Evolutionary conservation across 2,329 filamentous ascomycete genomes (phyloP).

Genomic region (Diaporthe citriasiana): DNA sequence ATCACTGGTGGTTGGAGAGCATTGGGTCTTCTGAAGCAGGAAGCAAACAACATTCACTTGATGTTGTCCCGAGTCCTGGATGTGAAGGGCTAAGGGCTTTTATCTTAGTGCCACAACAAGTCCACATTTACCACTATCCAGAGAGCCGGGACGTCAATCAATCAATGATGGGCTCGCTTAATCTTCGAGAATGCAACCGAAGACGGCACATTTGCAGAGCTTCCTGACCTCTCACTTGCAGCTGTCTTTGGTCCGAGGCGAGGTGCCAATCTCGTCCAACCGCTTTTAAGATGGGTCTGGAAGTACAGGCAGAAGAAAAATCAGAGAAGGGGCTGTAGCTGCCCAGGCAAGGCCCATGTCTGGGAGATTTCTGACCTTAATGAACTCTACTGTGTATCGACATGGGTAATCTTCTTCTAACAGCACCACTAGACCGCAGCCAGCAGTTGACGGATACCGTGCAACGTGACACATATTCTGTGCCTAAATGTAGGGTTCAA

Average conservation of each 20-base stretch:
- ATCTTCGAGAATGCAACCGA: slow-evolving; percentile 31
- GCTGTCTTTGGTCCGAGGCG: slow-evolving; percentile 43
- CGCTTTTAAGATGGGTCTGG: slow-evolving; percentile 25
- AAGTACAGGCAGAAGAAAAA: slow-evolving; percentile 28
- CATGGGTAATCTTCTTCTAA: slow-evolving; percentile 50
- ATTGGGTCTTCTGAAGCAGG: neutral
- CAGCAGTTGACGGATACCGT: slow-evolving; percentile 56
- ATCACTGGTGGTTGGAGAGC: neutral
- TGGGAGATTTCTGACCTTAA: slow-evolving; percentile 42
- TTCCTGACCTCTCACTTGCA: slow-evolving; percentile 20
- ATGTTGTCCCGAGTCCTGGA: neutral
- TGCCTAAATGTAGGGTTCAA: slow-evolving; percentile 30
- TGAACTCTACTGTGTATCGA: slow-evolving; percentile 35
- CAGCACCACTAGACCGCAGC: slow-evolving; percentile 52
- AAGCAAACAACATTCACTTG: slow-evolving; percentile 5
- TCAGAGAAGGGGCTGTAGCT: slow-evolving; percentile 35
- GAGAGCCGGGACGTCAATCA: slow-evolving; percentile 28
- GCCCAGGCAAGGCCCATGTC: slow-evolving; percentile 34
- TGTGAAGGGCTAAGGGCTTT: slow-evolving; percentile 25
- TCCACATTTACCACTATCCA: neutral
- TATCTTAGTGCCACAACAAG: slow-evolving; percentile 26
- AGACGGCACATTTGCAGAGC: slow-evolving; percentile 17
- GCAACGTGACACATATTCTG: slow-evolving; percentile 49
- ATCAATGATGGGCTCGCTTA: slow-evolving; percentile 36
- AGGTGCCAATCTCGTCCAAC: slow-evolving; percentile 40